Percentiles rank a stretch among this genome's conserved stretches.
phyloP scores from a whole-genome alignment of 495 filamentous ascomycete species.

The Aspergillus funiculosus region DNA sequence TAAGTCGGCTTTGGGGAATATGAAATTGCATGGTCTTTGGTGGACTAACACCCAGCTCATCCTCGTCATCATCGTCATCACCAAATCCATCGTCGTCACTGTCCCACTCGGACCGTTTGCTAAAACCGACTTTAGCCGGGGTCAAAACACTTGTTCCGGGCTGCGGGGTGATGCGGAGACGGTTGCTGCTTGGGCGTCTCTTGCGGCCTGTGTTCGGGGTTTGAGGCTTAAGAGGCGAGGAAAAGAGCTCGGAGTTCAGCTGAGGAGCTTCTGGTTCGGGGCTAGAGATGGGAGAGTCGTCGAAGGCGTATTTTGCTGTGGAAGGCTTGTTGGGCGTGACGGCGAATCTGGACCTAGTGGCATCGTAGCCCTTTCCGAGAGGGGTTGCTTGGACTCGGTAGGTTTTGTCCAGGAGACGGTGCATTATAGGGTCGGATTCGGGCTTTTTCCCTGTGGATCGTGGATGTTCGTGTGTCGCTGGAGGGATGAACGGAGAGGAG shows the following conservation, averaged over 20 bases:
- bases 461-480: constrained; percentile 33
- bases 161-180: constrained; percentile 41
- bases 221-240: constrained; percentile 53
- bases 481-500: constrained; percentile 47
- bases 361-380: constrained; percentile 47
- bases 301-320: constrained; percentile 26
- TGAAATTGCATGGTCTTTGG: constrained; percentile 98
- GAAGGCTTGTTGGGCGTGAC: constrained; percentile 31
- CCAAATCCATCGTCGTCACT: constrained; percentile 48
- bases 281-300: constrained; percentile 64
- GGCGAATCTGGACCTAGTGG: constrained; percentile 33
- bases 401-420: constrained; percentile 85
- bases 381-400: constrained; percentile 92
- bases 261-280: constrained; percentile 75
- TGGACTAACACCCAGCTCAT: constrained; percentile 61
- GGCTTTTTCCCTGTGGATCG: constrained; percentile 27
- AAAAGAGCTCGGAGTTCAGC: constrained; percentile 79
- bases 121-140: constrained; percentile 40
- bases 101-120: constrained; percentile 50
- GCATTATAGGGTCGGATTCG: constrained; percentile 64
- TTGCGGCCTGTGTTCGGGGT: constrained; percentile 37
- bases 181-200: constrained; percentile 32
- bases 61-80: constrained; percentile 53
- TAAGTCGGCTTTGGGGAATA: constrained; percentile 73
- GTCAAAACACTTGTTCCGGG: constrained; percentile 80